These are phyloP conservation scores for Flaveria trinervia DNA, from an alignment of 129 eudicot genomes.

Conservation along the genomic window DNA sequence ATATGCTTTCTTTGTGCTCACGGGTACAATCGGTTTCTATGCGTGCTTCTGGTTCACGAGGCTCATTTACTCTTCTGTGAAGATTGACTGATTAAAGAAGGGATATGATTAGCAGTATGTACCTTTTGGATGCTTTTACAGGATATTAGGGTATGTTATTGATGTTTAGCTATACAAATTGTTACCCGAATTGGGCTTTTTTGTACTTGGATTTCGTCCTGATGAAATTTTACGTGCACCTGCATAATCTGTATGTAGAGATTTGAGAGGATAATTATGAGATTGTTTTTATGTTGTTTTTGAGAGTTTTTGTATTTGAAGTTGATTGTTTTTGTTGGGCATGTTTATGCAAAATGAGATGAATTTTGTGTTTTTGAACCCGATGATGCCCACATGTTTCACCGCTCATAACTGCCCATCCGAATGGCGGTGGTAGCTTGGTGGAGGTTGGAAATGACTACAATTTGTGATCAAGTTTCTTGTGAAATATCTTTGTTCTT, in stretches of 20 bases:
- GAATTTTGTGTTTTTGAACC: neutral
- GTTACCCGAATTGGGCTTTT: slow-evolving; percentile 17
- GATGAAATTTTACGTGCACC: slow-evolving; percentile 7
- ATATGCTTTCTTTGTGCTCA: slow-evolving; percentile 67
- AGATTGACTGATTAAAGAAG: slow-evolving; percentile 37
- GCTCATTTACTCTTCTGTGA: slow-evolving; percentile 76
- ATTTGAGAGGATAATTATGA: slow-evolving; percentile 30
- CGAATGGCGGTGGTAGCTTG: too few species aligned
- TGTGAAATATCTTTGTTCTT: too few species aligned
- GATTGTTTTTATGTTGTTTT: slow-evolving; percentile 24
- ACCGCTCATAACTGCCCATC: too few species aligned
- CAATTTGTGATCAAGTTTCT: too few species aligned
- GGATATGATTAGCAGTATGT: slow-evolving; percentile 11
- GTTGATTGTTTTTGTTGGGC: slow-evolving; percentile 2
- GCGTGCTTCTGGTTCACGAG: slow-evolving; percentile 87
- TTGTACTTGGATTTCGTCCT: slow-evolving; percentile 30
- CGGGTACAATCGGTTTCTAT: slow-evolving; percentile 71
- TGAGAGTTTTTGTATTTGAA: slow-evolving; percentile 2
- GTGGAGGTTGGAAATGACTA: too few species aligned
- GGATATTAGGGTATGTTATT: slow-evolving; percentile 36
- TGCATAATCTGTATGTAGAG: slow-evolving; percentile 38
- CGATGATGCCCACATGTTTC: too few species aligned
- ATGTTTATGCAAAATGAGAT: neutral
- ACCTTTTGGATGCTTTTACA: slow-evolving; percentile 27
- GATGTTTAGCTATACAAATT: slow-evolving; percentile 41